These are phyloP conservation scores for Asterionellopsis glacialis DNA, from an alignment of 108 stramenopile genomes.

Conservation along the genomic window DNA sequence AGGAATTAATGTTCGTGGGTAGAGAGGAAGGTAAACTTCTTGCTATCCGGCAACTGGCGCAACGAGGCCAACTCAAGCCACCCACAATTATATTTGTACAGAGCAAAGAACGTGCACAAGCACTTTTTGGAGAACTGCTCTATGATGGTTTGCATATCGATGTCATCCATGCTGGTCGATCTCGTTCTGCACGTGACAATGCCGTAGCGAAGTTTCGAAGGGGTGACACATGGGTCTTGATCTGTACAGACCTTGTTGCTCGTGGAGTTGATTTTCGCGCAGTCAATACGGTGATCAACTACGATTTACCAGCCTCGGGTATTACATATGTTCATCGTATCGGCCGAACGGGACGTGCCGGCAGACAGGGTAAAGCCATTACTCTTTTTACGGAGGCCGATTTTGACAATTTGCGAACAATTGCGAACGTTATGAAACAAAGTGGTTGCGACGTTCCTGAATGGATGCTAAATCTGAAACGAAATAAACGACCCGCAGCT, in stretches of 20 bases:
- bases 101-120: conserved; percentile 94
- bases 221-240: conserved; percentile 97
- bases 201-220: conserved; percentile 90
- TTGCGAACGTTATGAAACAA: conserved; percentile 94
- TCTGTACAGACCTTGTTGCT: conserved; percentile 97
- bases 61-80: conserved; percentile 64
- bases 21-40: conserved; percentile 96
- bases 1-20: conserved; percentile 93
- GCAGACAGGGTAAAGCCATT: conserved; percentile 88
- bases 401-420: conserved; percentile 78
- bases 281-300: conserved; percentile 96
- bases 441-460: conserved; percentile 90
- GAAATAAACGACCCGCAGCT: conserved; percentile 17
- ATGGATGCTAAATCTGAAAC: conserved; percentile 85
- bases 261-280: conserved; percentile 98
- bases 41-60: conserved; percentile 86
- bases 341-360: conserved; percentile 94
- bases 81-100: conserved; percentile 91
- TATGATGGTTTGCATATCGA: conserved; percentile 94
- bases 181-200: conserved; percentile 78
- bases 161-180: conserved; percentile 91
- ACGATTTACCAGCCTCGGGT: conserved; percentile 90
- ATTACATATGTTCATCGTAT: conserved; percentile 95
- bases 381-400: conserved; percentile 95
- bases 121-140: conserved; percentile 88